A percentile compares a stretch with the other conserved stretches of the same genome.
These are phyloP conservation scores for Cyamopsis tetragonoloba DNA, from an alignment of 306 rosid species.

Conservation along the genomic window DNA sequence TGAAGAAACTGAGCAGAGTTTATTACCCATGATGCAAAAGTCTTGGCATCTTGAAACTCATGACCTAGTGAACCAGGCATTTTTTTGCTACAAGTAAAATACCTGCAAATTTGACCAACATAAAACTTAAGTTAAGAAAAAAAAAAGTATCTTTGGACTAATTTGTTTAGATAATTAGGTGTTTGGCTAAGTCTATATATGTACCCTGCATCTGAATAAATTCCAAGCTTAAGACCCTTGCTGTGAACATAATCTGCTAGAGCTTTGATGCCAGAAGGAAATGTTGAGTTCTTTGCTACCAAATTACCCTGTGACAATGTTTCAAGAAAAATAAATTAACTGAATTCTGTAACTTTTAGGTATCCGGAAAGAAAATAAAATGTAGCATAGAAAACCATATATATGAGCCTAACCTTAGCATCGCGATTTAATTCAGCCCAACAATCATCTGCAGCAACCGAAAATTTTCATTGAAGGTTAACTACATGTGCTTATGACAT, in stretches of 20 bases:
- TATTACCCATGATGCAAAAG: slow-evolving; percentile 89
- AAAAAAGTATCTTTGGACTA: not conserved
- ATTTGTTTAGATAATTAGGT: not conserved
- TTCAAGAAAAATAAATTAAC: not conserved
- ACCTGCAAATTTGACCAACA: slow-evolving; percentile 40
- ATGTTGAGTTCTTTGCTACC: slow-evolving; percentile 74
- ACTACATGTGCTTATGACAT: not conserved
- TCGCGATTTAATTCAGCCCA: slow-evolving; percentile 93
- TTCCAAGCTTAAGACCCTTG: slow-evolving; percentile 94
- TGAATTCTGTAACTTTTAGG: not conserved
- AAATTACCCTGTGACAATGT: slow-evolving; percentile 50
- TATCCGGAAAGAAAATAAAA: not conserved
- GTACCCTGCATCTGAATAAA: slow-evolving; percentile 98
- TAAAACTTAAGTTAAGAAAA: not conserved
- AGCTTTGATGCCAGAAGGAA: slow-evolving; percentile 89
- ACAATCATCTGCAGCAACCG: slow-evolving; percentile 70
- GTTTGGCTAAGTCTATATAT: slow-evolving; percentile 28
- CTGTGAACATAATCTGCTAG: slow-evolving; percentile 89
- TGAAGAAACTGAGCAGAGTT: not conserved
- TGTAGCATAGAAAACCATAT: not conserved
- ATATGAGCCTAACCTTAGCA: slow-evolving; percentile 35
- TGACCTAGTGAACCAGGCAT: slow-evolving; percentile 97
- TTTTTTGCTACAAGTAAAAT: slow-evolving; percentile 78
- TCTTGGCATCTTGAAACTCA: slow-evolving; percentile 87
- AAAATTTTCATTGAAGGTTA: not conserved